A percentile compares a stretch with the other conserved stretches of the same genome.
Evolutionary conservation across 805 yeast species (phyloP).

Genomic region (Suhomyces sp.): DNA sequence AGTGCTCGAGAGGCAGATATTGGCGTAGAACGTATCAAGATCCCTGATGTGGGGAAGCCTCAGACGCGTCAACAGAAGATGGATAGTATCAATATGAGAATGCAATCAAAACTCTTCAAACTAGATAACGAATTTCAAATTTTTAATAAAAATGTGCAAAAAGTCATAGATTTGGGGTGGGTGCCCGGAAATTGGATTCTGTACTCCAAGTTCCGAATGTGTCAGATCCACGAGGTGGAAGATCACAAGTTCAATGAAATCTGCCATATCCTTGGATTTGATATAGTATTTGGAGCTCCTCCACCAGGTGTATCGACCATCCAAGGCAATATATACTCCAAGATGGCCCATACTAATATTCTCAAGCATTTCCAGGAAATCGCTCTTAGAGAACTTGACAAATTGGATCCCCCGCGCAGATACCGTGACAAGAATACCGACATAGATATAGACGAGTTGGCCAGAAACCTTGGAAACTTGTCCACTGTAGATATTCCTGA

Average conservation of each 20-base stretch:
- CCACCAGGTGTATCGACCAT: conserved; percentile 76
- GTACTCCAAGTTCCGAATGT: conserved; percentile 26
- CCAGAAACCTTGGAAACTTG: conserved; percentile 5
- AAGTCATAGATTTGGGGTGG: conserved; percentile 38
- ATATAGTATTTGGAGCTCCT: conserved; percentile 73
- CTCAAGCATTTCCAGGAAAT: conserved; percentile 27
- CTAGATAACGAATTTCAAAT: conserved; percentile 27
- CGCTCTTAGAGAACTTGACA: conserved; percentile 15
- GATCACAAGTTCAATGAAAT: conserved; percentile 25
- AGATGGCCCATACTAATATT: conserved; percentile 28
- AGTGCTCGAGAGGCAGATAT: conserved; percentile 5
- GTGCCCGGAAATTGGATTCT: conserved; percentile 44
- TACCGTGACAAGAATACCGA: conserved; percentile 21
- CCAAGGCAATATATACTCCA: conserved; percentile 84
- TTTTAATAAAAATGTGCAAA: conserved; percentile 24
- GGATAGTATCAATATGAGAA: conserved; percentile 19
- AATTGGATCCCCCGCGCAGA: conserved; percentile 2
- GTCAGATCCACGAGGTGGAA: conserved; percentile 27
- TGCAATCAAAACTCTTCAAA: conserved; percentile 25
- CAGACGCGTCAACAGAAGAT: conserved; percentile 25
- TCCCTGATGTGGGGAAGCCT: conserved; percentile 8
- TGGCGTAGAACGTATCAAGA: conserved; percentile 7
- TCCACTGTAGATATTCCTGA: conserved; percentile 4
- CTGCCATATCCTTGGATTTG: conserved; percentile 39
- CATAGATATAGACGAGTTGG: conserved; percentile 17